phyloP scores from a whole-genome alignment of 2,329 filamentous ascomycete species.

The Colletotrichum spinosum region DNA sequence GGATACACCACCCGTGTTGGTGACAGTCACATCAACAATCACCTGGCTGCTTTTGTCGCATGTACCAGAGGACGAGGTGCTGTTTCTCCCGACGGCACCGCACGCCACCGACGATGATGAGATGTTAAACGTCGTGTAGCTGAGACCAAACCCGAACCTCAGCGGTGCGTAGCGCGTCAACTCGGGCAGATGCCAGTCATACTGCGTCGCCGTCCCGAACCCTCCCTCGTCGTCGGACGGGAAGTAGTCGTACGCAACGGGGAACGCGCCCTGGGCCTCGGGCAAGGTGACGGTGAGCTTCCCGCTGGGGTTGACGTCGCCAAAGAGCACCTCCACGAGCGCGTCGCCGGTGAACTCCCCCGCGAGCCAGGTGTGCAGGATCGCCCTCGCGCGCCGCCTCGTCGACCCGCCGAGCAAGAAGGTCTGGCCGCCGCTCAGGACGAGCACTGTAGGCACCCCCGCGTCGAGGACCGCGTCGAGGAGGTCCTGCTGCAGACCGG shows the following conservation, averaged over 20 bases:
- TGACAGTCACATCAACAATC: constrained; percentile 59
- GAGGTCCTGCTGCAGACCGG: constrained; percentile 48
- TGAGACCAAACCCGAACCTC: constrained; percentile 74
- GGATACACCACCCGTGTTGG: constrained; percentile 56
- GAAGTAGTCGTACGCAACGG: constrained; percentile 77
- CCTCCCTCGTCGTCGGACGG: constrained; percentile 68
- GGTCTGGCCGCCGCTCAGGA: constrained; percentile 46
- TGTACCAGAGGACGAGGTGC: constrained; percentile 45
- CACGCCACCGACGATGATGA: constrained; percentile 43
- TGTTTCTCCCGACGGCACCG: background rate
- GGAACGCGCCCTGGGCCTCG: constrained; percentile 56
- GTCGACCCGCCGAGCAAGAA: constrained; percentile 46
- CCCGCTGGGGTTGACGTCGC: constrained; percentile 66
- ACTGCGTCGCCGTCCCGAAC: constrained; percentile 67
- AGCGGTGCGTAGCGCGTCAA: constrained; percentile 57
- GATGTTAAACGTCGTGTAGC: constrained; percentile 72
- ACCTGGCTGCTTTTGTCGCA: constrained; percentile 31
- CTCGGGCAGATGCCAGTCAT: constrained; percentile 57
- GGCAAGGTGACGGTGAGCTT: constrained; percentile 58
- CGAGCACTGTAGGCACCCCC: constrained; percentile 45
- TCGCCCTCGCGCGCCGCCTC: constrained; percentile 57
- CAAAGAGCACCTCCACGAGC: constrained; percentile 72
- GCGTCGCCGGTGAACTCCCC: constrained; percentile 75
- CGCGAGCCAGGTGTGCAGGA: constrained; percentile 72
- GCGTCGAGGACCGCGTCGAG: constrained; percentile 47